These are phyloP conservation scores for Toxicodendron radicans DNA, from an alignment of 345 rosid species.

Conservation along the genomic window DNA sequence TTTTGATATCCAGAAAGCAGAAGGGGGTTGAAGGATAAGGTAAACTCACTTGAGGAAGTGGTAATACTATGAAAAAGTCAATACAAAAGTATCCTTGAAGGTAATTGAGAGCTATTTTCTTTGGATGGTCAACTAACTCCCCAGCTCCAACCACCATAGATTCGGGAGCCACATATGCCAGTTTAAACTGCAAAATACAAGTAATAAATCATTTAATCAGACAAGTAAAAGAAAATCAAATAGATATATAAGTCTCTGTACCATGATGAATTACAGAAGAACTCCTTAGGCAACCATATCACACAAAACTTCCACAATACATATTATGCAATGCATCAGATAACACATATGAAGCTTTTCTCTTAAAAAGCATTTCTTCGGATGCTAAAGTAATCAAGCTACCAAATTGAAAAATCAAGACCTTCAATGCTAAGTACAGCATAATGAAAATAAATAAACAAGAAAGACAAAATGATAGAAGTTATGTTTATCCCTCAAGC, in stretches of 20 bases:
- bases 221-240: background rate
- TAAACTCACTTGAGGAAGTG: conserved; percentile 80
- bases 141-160: conserved; percentile 85
- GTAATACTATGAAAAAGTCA: conserved; percentile 63
- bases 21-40: background rate
- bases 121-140: conserved; percentile 85
- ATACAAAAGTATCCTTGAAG: conserved; percentile 50
- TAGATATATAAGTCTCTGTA: background rate
- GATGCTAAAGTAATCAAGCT: background rate
- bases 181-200: conserved; percentile 62
- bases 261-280: background rate
- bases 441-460: background rate
- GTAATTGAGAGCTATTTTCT: conserved; percentile 63
- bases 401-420: background rate
- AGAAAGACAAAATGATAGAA: background rate
- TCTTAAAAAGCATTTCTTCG: too few relatives aligned
- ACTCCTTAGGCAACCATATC: conserved; percentile 2
- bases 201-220: background rate
- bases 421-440: background rate
- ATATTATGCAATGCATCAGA: background rate
- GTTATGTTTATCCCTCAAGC: background rate
- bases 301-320: background rate
- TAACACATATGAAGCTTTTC: background rate
- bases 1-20: too few relatives aligned
- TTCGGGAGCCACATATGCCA: conserved; percentile 87